Evolutionary conservation across 2,329 filamentous ascomycete genomes (phyloP), one percentile per base, ranked within the genome.

Genomic region (Orbilia brochopaga): DNA sequence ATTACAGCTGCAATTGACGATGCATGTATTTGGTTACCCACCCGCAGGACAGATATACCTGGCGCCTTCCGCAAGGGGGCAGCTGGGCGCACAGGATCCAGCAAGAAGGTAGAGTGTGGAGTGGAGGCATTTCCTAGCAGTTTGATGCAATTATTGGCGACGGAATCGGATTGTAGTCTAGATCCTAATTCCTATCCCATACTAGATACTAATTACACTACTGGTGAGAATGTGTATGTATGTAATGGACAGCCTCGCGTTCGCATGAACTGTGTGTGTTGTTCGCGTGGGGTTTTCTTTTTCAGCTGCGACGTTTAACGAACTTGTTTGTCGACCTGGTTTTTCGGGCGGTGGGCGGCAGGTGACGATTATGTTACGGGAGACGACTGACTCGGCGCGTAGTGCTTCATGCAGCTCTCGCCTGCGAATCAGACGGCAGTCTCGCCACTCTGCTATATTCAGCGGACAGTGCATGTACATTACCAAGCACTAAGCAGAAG

Each of bases 341-440:
- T 44, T 44, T 13, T 44, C 15, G 4, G 17, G 13, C 40, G 40
- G 40, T 15, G 44, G 44, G 44, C 44, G 44, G 44, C 50, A 53
- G 30, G 13, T 53, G 23, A 53, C n/a, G 30, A 21, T n/a, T 30
- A 23, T 53, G 50, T 53, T 53, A 53, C 30, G 50, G 50, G 23
- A 30, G 50, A 35, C 50, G 30, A 30, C 30, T 30, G n/a, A 10
- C 8, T 53, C 24, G 60, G 67, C 67, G 67, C 67, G 67, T 55
- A 48, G 27, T 27, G 23, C 40, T 64, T 72, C 54, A 72, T 72
- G 60, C 67, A 57, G 64, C 27, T 48, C 15, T 2, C 27, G 27
- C 27, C 27, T 4, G 37, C 37, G 37, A 42, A 42, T 42, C 37
- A 42, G 37, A 32, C 37, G 32, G 13, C 32, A 13, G 32, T 37